These are phyloP conservation scores for Sporothrix phasma DNA, from an alignment of 2,329 filamentous ascomycete species.

Conservation along the genomic window DNA sequence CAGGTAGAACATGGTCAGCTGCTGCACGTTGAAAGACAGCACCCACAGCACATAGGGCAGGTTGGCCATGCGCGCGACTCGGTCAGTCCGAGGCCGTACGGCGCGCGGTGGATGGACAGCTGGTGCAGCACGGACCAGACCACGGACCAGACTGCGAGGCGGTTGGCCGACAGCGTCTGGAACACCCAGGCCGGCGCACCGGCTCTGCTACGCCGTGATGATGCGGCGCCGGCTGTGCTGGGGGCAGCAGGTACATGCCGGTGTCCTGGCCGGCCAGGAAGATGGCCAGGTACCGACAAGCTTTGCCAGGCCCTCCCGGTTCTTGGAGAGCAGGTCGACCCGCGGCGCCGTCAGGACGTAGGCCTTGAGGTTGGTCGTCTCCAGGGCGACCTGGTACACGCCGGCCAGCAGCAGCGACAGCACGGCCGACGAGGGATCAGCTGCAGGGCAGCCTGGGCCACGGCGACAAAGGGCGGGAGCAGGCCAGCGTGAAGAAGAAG, in stretches of 20 bases:
- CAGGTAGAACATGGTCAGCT: constrained; percentile 67
- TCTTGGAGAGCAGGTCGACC: constrained; percentile 71
- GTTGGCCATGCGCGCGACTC: constrained; percentile 85
- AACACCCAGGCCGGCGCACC: constrained; percentile 18
- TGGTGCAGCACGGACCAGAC: constrained; percentile 64
- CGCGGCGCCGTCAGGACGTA: constrained; percentile 78
- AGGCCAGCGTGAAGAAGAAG: constrained; percentile 93
- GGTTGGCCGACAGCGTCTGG: constrained; percentile 27
- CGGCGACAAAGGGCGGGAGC: constrained; percentile 76
- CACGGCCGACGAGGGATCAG: constrained; percentile 67
- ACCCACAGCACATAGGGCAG: constrained; percentile 91
- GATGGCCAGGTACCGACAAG: constrained; percentile 92
- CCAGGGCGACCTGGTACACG: constrained; percentile 65
- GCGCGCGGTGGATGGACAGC: constrained; percentile 49
- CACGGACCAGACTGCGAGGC: constrained; percentile 52
- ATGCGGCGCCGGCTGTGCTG: constrained; percentile 37
- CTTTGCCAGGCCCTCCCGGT: constrained; percentile 91
- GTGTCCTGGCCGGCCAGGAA: constrained; percentile 82
- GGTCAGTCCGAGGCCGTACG: constrained; percentile 59
- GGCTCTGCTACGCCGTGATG: constrained; percentile 13
- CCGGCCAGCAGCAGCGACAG: constrained; percentile 60
- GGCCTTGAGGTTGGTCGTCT: constrained; percentile 66
- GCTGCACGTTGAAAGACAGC: constrained; percentile 78
- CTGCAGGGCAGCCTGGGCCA: constrained; percentile 63
- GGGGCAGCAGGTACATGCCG: constrained; percentile 68